A percentile compares a stretch with the other conserved stretches of the same genome.
These are phyloP conservation scores for Leptosphaerulina australis DNA, from an alignment of 2,329 filamentous ascomycete genomes.

Conservation along the genomic window DNA sequence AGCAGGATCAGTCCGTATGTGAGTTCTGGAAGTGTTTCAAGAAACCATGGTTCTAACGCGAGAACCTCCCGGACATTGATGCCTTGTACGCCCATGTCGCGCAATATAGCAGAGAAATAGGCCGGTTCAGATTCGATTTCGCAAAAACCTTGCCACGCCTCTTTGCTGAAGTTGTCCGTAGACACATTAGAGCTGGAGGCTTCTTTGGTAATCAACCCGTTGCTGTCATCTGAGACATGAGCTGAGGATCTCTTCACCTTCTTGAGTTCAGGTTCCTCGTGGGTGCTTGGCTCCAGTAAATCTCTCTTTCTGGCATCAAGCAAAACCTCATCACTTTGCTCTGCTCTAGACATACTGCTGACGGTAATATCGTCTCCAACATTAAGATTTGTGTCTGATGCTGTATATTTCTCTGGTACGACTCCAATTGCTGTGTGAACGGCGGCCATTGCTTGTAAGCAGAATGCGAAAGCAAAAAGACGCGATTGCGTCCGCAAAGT, in stretches of 20 bases:
- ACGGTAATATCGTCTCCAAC: not conserved
- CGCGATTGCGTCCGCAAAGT: not conserved
- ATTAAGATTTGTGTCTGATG: not conserved
- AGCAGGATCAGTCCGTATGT: slow-evolving; percentile 88
- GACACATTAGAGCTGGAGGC: slow-evolving; percentile 33
- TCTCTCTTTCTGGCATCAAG: not conserved
- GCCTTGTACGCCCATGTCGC: slow-evolving; percentile 74
- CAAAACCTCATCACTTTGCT: not conserved
- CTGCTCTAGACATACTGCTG: not conserved
- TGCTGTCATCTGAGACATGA: not conserved
- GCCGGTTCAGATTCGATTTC: slow-evolving; percentile 92
- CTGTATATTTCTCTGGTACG: not conserved
- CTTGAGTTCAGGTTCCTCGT: not conserved
- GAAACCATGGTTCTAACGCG: slow-evolving; percentile 62
- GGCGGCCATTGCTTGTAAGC: not conserved
- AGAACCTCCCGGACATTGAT: slow-evolving; percentile 79
- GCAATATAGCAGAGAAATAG: slow-evolving; percentile 82
- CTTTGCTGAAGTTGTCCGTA: slow-evolving; percentile 49
- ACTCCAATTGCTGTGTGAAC: not conserved
- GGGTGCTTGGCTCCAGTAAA: not conserved
- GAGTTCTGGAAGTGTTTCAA: slow-evolving; percentile 35
- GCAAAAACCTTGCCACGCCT: slow-evolving; percentile 71
- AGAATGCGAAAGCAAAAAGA: not conserved
- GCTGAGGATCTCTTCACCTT: not conserved
- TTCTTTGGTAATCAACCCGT: not conserved